Conservation (phyloP, 805 yeast genomes). For the Wickerhamomyces pijperi region DNA sequence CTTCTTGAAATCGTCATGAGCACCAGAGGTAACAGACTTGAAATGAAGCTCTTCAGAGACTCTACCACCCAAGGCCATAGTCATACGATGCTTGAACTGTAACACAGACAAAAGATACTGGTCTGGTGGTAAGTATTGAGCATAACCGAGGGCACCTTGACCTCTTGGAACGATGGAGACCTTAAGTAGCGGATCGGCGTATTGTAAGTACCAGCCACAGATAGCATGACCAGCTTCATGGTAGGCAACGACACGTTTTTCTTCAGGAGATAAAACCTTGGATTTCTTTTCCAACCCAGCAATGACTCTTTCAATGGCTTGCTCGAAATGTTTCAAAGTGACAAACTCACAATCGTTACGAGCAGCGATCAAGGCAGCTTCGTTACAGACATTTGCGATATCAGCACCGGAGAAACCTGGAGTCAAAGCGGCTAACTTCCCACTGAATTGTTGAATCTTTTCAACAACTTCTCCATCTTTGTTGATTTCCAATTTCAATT, state of each 20-base stretch:
- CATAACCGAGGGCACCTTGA: conserved; percentile 91
- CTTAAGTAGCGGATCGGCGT: conserved; percentile 83
- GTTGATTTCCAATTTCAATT: conserved; percentile 36
- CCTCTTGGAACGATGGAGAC: conserved; percentile 95
- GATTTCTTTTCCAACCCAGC: conserved; percentile 90
- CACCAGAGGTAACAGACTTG: conserved; percentile 82
- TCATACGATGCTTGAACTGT: conserved; percentile 75
- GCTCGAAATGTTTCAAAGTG: conserved; percentile 67
- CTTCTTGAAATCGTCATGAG: conserved; percentile 85
- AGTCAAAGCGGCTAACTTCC: conserved; percentile 80
- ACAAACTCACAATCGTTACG: conserved; percentile 57
- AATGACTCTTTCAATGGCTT: conserved; percentile 87
- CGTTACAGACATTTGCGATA: conserved; percentile 89
- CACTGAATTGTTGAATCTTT: conserved; percentile 53
- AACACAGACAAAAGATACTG: conserved; percentile 66
- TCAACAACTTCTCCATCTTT: conserved; percentile 28
- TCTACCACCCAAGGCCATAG: conserved; percentile 91
- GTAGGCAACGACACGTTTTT: conserved; percentile 78
- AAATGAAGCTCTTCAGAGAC: conserved; percentile 87
- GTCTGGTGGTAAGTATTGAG: conserved; percentile 88
- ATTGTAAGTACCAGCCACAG: conserved; percentile 84
- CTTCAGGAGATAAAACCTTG: conserved; percentile 65
- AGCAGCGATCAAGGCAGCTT: conserved; percentile 90
- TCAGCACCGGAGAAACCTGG: conserved; percentile 97
- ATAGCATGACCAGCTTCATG: conserved; percentile 98